A percentile compares a stretch with the other conserved stretches of the same genome.
Evolutionary conservation across 805 yeast species (phyloP).

Genomic region (Yarrowia bubula): DNA sequence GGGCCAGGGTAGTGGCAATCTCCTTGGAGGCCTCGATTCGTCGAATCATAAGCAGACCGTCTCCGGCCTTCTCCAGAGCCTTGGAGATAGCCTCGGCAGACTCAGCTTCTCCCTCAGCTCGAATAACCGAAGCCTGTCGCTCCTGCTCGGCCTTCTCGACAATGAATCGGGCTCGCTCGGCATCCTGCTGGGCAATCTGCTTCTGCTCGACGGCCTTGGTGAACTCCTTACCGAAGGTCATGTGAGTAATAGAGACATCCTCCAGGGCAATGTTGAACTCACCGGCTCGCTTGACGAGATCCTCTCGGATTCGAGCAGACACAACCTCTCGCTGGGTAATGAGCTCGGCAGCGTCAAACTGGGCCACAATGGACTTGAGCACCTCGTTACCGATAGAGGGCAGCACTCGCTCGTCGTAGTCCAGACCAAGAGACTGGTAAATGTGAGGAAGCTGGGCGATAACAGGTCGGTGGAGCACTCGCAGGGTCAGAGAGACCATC

Average conservation of each 20-base stretch:
- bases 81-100: constrained; percentile 93
- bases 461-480: constrained; percentile 93
- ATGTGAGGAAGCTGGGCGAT: constrained; percentile 76
- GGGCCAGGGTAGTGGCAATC: constrained; percentile 83
- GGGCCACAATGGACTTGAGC: constrained; percentile 93
- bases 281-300: constrained; percentile 73
- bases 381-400: constrained; percentile 99
- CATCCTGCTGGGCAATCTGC: constrained; percentile 99
- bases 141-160: constrained; percentile 98
- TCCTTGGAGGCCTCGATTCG: constrained; percentile 96
- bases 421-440: constrained; percentile 87
- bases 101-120: constrained; percentile 99
- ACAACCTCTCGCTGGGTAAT: constrained; percentile 97
- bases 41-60: constrained; percentile 88
- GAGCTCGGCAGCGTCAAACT: constrained; percentile 95
- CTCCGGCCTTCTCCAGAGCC: constrained; percentile 92
- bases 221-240: constrained; percentile 95
- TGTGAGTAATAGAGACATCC: constrained; percentile 96
- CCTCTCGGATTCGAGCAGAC: constrained; percentile 82
- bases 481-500: constrained; percentile 86
- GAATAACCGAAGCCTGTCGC: constrained; percentile 86
- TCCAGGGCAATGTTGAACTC: constrained; percentile 91
- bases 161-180: constrained; percentile 89
- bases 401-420: constrained; percentile 93
- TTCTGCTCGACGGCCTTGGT: constrained; percentile 98